Base-by-base conservation (phyloP, 306 rosid genomes). In the Lathyrus oleraceus region DNA sequence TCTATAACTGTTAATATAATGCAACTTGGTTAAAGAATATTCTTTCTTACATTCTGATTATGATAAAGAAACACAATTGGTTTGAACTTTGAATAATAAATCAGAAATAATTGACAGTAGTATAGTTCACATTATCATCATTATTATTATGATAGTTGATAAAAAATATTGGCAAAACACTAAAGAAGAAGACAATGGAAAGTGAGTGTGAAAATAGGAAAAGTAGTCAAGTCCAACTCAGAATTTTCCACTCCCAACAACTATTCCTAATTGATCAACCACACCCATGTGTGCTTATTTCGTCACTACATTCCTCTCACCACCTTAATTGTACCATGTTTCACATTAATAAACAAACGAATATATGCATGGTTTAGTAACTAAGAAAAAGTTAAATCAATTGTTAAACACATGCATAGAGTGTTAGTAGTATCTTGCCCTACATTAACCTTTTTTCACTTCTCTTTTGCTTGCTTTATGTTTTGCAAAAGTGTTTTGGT, bases 211-310 rank as follows among this genome's bases (percentile, higher is more conserved):
- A 35, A 59, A 70, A 44, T n/a, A 30, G 17, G 35, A 77, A 71
- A 61, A 64, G 28, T 65, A 71, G 69, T 64, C 27, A 40, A 30
- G 21, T 53, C 15, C 39, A 43, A 44, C 72, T 77, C 67, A 64
- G 44, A 17, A 73, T 13, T 51, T 65, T 65, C 67, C 47, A 61
- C 72, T 74, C 59, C 64, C 74, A 52, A 71, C 69, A 45, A 36
- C 28, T 72, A 61, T 78, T 71, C 28, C 35, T 78, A 48, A 47
- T 44, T 56, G 74, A 65, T 12, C 23, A 66, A 49, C 74, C 44
- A 25, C 20, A 25, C 14, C 49, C 69, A 67, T 40, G 71, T 65
- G 47, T 43, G 72, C 57, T 68, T 40, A 17, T 19, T 73, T 35
- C 44, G 63, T 39, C 78, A 72, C 51, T 19, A 58, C 58, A 45